A percentile compares a stretch with the other conserved stretches of the same genome.
phyloP scores from a whole-genome alignment of 108 stramenopile genomes.

The Skeletonema menzelii region DNA sequence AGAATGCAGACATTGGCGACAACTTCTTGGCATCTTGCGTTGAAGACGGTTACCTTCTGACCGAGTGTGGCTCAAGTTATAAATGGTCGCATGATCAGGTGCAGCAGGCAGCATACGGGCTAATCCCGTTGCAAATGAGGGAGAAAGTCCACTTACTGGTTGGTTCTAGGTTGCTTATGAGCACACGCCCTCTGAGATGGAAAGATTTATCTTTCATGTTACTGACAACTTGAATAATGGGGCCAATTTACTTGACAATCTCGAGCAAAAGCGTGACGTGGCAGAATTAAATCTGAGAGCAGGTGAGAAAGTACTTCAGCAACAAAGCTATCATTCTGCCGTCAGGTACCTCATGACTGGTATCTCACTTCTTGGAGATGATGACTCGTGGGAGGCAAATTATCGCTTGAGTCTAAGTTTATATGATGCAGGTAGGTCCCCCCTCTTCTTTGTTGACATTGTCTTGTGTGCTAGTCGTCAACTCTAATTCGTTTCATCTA shows the following conservation, averaged over 20 bases:
- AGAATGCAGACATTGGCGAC: constrained; percentile 13
- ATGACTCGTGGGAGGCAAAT: constrained; percentile 50
- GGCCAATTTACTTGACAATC: constrained; percentile 20
- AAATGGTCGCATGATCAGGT: constrained; percentile 61
- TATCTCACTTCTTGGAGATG: constrained; percentile 44
- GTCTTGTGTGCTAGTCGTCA: no score
- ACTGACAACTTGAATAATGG: constrained; percentile 52
- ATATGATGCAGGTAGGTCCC: constrained; percentile 35
- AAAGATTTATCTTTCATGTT: constrained; percentile 39
- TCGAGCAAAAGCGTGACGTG: constrained; percentile 30
- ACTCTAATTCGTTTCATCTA: background rate
- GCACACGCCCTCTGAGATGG: constrained; percentile 34
- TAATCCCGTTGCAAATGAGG: constrained; percentile 35
- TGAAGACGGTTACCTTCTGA: constrained; percentile 19
- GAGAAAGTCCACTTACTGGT: constrained; percentile 54
- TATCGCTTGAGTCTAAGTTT: constrained; percentile 65
- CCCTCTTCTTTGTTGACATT: background rate
- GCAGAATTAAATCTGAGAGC: constrained; percentile 51
- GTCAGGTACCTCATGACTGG: constrained; percentile 48
- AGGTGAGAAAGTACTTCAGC: constrained; percentile 43
- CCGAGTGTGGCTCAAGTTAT: constrained; percentile 26
- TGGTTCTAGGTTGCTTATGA: constrained; percentile 48
- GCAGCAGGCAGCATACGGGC: constrained; percentile 58
- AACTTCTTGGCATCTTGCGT: constrained; percentile 33
- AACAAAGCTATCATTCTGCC: constrained; percentile 52